A percentile compares a stretch with the other conserved stretches of the same genome.
Evolutionary conservation across 768 basidiomycete species (phyloP).

Genomic region (Russula sp.): DNA sequence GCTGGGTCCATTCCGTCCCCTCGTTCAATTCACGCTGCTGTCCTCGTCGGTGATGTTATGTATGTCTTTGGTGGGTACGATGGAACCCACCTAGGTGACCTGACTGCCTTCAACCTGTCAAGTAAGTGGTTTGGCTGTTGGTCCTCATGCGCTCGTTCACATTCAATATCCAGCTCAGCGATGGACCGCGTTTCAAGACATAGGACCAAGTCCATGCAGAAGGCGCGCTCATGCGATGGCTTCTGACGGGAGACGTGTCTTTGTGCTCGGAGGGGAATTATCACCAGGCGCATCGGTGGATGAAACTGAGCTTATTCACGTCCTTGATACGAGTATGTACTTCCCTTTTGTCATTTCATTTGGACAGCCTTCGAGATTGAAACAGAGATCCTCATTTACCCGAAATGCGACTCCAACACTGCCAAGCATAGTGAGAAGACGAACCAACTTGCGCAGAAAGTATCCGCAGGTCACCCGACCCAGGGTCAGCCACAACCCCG

Average conservation of each 20-base stretch:
- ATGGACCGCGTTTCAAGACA: constrained; percentile 99
- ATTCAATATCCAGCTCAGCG: constrained; percentile 64
- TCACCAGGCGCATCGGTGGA: constrained; percentile 68
- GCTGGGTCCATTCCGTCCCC: constrained; percentile 98
- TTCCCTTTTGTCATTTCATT: constrained; percentile 6
- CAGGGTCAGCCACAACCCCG: background rate
- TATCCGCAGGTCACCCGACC: constrained; percentile 38
- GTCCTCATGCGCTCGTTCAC: background rate
- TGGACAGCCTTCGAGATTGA: background rate
- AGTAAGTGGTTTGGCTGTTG: constrained; percentile 57
- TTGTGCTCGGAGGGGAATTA: constrained; percentile 93
- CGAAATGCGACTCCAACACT: constrained; percentile 50
- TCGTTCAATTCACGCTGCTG: constrained; percentile 93
- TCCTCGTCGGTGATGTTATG: constrained; percentile 93
- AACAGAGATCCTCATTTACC: constrained; percentile 89
- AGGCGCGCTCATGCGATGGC: constrained; percentile 98
- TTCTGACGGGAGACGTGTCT: constrained; percentile 79
- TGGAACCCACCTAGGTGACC: constrained; percentile 90
- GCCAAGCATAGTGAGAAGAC: constrained; percentile 38
- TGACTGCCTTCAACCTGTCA: constrained; percentile 95
- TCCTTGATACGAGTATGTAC: constrained; percentile 89
- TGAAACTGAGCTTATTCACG: constrained; percentile 76
- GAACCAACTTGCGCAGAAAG: constrained; percentile 42
- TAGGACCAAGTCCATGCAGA: constrained; percentile 92
- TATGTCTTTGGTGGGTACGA: constrained; percentile 97